phyloP scores from a whole-genome alignment of 2,329 filamentous ascomycete species.

The Ilyonectria sp. region DNA sequence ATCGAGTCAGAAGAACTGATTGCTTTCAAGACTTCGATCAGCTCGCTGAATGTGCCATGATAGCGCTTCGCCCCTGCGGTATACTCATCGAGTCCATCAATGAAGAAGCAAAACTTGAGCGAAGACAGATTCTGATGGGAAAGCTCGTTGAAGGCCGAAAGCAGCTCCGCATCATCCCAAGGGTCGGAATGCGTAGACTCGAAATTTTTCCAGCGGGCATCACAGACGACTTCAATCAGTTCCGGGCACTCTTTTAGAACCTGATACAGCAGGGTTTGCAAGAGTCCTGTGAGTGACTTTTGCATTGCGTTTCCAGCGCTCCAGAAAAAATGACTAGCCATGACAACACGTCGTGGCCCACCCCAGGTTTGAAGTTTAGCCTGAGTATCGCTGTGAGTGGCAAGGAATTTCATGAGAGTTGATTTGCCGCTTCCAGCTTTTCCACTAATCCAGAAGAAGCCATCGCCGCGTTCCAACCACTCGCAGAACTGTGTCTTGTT shows the following conservation, averaged over 20 bases:
- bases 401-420: slow-evolving; percentile 10
- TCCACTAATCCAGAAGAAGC: slow-evolving; percentile 9
- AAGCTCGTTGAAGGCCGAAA: not conserved
- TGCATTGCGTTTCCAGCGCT: slow-evolving; percentile 3
- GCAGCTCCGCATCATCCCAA: slow-evolving; percentile 1
- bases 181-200: too few relatives aligned
- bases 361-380: not conserved
- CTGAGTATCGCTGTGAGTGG: not conserved
- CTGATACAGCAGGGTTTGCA: not conserved
- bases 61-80: not conserved
- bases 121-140: not conserved
- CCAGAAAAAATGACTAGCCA: slow-evolving; percentile 5
- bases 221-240: not conserved
- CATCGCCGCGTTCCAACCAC: not conserved
- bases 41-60: not conserved
- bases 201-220: too few relatives aligned
- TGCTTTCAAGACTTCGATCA: not conserved
- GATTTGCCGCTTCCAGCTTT: slow-evolving; percentile 8
- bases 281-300: not conserved
- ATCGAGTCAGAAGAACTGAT: not conserved
- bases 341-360: not conserved
- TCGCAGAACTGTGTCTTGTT: not conserved
- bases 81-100: slow-evolving; percentile 8
- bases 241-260: not conserved
- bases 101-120: slow-evolving; percentile 9